These are phyloP conservation scores for Luffa acutangula DNA, from an alignment of 306 rosid genomes.

Conservation along the genomic window DNA sequence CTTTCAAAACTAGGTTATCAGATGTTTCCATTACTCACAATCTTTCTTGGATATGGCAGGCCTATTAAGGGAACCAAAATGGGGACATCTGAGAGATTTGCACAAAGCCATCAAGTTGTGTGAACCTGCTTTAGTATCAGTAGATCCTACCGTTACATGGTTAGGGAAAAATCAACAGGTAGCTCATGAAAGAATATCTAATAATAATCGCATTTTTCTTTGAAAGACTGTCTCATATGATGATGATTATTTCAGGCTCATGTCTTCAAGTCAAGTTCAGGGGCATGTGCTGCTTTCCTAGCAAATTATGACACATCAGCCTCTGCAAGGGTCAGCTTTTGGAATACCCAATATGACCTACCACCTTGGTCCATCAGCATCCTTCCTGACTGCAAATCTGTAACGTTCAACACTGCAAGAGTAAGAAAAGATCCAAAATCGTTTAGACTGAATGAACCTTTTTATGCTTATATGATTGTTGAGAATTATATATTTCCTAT, in stretches of 20 bases:
- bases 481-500: background rate
- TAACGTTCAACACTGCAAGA: conserved; percentile 72
- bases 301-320: conserved; percentile 55
- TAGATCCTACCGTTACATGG: conserved; percentile 49
- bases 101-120: conserved; percentile 71
- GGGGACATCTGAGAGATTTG: conserved; percentile 79
- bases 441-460: background rate
- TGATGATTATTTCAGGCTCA: conserved; percentile 38
- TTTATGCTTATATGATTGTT: background rate
- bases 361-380: conserved; percentile 93
- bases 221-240: background rate
- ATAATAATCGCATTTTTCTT: background rate
- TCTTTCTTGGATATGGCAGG: conserved; percentile 33
- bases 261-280: conserved; percentile 46
- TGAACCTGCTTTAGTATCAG: conserved; percentile 58
- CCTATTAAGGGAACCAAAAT: conserved; percentile 69
- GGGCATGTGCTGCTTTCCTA: conserved; percentile 73
- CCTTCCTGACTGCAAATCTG: conserved; percentile 89
- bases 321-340: conserved; percentile 41
- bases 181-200: conserved; percentile 4
- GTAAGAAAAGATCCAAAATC: conserved; percentile 24
- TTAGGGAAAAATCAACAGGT: conserved; percentile 74
- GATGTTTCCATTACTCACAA: conserved; percentile 7
- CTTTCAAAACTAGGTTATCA: background rate
- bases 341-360: conserved; percentile 45